A percentile compares a stretch with the other conserved stretches of the same genome.
Evolutionary conservation across 2,329 filamentous ascomycete genomes (phyloP).

Genomic region (Alternaria burnsii): DNA sequence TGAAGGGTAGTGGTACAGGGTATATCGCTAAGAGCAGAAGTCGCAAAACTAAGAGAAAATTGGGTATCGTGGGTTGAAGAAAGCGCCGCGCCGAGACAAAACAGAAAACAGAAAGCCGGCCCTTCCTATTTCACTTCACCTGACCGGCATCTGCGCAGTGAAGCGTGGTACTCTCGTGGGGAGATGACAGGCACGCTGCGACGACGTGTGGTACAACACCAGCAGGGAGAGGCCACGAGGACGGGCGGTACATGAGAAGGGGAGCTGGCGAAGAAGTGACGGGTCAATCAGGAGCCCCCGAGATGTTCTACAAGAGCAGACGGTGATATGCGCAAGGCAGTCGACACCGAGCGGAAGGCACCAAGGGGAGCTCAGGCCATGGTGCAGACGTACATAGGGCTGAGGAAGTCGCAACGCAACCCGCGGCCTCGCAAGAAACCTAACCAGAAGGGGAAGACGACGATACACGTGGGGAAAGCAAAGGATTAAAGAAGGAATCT

Average conservation of each 20-base stretch:
- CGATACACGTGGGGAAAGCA: conserved; percentile 19
- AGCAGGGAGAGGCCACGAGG: conserved; percentile 27
- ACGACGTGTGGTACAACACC: conserved; percentile 38
- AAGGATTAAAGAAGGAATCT: conserved; percentile 27
- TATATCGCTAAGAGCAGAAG: conserved; percentile 37
- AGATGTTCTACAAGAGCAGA: conserved; percentile 49
- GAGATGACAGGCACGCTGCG: conserved; percentile 31
- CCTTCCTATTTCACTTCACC: conserved; percentile 30
- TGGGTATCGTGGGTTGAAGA: conserved; percentile 17
- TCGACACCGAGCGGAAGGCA: conserved; percentile 26
- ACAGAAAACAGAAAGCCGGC: conserved; percentile 18
- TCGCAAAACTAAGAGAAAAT: conserved; percentile 17
- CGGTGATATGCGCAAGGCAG: conserved; percentile 39
- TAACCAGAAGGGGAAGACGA: conserved; percentile 15
- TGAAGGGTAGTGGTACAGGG: conserved; percentile 41
- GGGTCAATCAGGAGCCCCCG: conserved; percentile 34
- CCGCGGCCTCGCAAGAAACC: conserved; percentile 10
- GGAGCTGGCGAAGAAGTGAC: conserved; percentile 22
- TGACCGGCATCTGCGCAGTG: conserved; percentile 40
- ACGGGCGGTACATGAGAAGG: conserved; percentile 17
- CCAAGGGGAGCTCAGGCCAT: conserved; percentile 40
- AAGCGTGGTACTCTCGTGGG: conserved; percentile 33
- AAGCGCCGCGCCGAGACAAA: conserved; percentile 15
- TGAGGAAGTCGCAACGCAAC: conserved; percentile 31
- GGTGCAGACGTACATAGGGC: conserved; percentile 33